Evolutionary conservation across 768 basidiomycete genomes (phyloP).

Genomic region (Lactarius trivialis): DNA sequence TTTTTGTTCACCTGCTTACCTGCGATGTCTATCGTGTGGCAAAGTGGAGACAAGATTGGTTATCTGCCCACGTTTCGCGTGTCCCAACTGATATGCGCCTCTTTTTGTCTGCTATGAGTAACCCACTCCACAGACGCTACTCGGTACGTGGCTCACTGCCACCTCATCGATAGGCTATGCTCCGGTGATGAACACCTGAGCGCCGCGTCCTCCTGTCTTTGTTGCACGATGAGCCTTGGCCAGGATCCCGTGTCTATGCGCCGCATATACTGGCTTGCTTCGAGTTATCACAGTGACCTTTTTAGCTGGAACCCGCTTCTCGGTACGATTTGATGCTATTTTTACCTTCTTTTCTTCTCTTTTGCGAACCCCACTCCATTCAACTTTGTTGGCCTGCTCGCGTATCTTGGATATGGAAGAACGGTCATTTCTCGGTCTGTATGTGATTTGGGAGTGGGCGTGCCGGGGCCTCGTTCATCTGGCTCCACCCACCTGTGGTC

Average conservation of each 20-base stretch:
- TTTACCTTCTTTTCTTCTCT: background rate
- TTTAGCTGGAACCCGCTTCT: background rate
- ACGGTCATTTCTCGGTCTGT: background rate
- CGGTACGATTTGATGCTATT: background rate
- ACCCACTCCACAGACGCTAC: background rate
- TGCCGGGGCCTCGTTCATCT: background rate
- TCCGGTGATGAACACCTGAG: background rate
- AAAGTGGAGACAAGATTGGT: background rate
- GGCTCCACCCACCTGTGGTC: conserved; percentile 9
- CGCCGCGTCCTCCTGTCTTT: background rate
- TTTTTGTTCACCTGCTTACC: background rate
- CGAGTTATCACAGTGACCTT: background rate
- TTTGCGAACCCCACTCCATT: background rate
- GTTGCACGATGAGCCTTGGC: background rate
- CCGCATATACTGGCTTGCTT: background rate
- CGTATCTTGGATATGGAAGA: background rate
- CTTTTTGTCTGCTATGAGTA: background rate
- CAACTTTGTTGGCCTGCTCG: background rate
- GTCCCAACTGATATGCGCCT: background rate
- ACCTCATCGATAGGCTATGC: conserved; percentile 12
- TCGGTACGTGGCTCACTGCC: conserved; percentile 9
- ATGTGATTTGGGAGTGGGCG: background rate
- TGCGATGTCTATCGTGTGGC: conserved; percentile 11
- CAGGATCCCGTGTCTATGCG: background rate
- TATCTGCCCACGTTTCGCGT: background rate